These are phyloP conservation scores for Agastache rugosa DNA, from an alignment of 257 asterid genomes.

Conservation along the genomic window DNA sequence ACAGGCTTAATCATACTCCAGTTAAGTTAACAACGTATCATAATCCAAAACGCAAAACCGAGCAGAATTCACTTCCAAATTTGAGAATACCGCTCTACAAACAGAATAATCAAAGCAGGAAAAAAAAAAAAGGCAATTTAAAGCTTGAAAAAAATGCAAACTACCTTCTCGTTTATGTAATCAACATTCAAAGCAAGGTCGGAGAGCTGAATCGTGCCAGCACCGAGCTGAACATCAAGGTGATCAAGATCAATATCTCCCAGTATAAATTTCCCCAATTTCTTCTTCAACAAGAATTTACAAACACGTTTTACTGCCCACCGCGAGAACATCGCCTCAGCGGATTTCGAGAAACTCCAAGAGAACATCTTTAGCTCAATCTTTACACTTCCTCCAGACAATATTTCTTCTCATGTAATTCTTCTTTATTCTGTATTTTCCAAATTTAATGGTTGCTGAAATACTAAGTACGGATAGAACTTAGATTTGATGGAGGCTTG, in stretches of 20 bases:
- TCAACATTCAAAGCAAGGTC: constrained; percentile 95
- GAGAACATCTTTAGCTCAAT: constrained; percentile 62
- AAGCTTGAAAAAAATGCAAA: not conserved
- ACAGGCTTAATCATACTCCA: constrained; percentile 23
- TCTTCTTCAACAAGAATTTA: constrained; percentile 89
- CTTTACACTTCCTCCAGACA: constrained; percentile 17
- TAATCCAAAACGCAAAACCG: constrained; percentile 1
- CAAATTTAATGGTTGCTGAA: constrained; percentile 36
- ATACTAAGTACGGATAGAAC: constrained; percentile 21
- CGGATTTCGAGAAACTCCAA: constrained; percentile 89
- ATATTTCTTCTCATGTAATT: not conserved
- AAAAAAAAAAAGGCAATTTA: not conserved
- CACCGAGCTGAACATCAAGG: constrained; percentile 97
- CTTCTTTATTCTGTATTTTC: not conserved
- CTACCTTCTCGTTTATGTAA: constrained; percentile 87
- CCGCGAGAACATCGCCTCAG: constrained; percentile 97
- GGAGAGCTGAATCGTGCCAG: constrained; percentile 91
- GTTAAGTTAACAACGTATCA: constrained; percentile 2
- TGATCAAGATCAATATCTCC: constrained; percentile 98
- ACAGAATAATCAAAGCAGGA: not conserved
- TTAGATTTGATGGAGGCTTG: constrained; percentile 52
- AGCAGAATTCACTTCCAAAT: constrained; percentile 8
- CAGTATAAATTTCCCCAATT: constrained; percentile 84
- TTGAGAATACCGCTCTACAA: not conserved
- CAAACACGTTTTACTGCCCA: constrained; percentile 96